Evolutionary conservation across 768 basidiomycete genomes (phyloP), one percentile per base, ranked within the genome.

Genomic region (Pleurotus ostreatus): DNA sequence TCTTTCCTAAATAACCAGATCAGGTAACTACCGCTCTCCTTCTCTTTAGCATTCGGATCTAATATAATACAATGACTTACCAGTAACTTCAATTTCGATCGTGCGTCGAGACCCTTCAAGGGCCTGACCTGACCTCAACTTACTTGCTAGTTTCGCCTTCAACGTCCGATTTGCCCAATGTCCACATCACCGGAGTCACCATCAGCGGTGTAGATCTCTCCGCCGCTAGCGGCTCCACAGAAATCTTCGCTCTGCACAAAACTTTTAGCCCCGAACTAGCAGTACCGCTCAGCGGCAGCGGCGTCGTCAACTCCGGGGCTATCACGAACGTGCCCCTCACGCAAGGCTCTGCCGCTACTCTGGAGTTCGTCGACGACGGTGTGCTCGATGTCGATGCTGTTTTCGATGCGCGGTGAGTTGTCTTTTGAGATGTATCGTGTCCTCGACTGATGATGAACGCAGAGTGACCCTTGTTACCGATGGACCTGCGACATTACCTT

Each of bases 1-100:
- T 49, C 48, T n/a, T 16, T 49, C 7, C 48, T 49, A n/a, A 49
- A 34, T 18, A 49, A 49, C 18, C 48, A n/a, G n/a, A 49, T 49
- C 16, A n/a, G 34, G 48, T 49, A 37, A 34, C 30, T 34, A 3
- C 8, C 8, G 48, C 7, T n/a, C n/a, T 15, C 48, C n/a, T 4
- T 15, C 25, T n/a, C n/a, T 37, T 7, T 7, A 30, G 20, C 11
- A n/a, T 16, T 37, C 26, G 9, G 30, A n/a, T n/a, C 25, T 4
- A 49, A 30, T n/a, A 20, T 12, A 6, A n/a, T 37, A n/a, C 12
- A 34, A 18, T 18, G 25, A 26, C 7, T 3, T 2, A 9, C 34
- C 26, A 7, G 15, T 8, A 13, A 49, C 16, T 12, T 49, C 16
- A 16, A 30, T n/a, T 49, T 49, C 34, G 26, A 49, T 16, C 1